Base-by-base conservation (phyloP, 345 rosid genomes). In the Bruguiera sexangula region DNA sequence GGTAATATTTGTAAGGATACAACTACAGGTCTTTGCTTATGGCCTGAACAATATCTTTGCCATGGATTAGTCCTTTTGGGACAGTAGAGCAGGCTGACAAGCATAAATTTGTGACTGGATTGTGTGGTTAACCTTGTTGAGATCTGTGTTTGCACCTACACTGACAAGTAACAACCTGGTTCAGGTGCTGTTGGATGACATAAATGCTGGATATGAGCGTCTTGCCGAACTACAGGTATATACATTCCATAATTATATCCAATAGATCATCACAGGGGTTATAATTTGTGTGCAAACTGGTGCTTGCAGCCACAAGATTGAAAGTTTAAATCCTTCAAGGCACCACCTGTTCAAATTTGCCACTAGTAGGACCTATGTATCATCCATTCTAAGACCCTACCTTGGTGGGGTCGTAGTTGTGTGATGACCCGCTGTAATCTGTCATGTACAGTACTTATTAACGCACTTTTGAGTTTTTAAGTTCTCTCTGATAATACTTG, bases 131-230 rank as follows among this genome's bases (percentile, higher is more conserved):
- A 39, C 18, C 2, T 63, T 58, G 31, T 22, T 65, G 29, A 74
- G n/a, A 24, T 13, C 13, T 46, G 29, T 68, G 30, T 30, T 57
- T 43, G 46, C 30, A 53, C 37, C 32, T 68, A 39, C 58, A 68
- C 37, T 80, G 69, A 79, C 67, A 46, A 63, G 43, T 7, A 56
- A 26, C 54, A 70, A 6, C 75, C 30, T 87, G 80, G 67, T 74
- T 66, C 82, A 91, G 97, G 93, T 93, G 75, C 83, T 89, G 79
- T 82, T 86, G 88, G 97, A 93, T 83, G 97, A 89, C 73, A 86
- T 86, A 71, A 93, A 91, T 80, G 83, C 91, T 6, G 98, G 98
- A 63, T 85, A 85, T 6, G 97, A 91, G 83, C 96, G 96, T 74
- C 92, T 90, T 73, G 88, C 94, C 18, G 97, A 89, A 74, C 68